Percentiles rank a stretch among this genome's conserved stretches.
Evolutionary conservation across 2,329 filamentous ascomycete species (phyloP).

Genomic region (Trichoderma cornu-damae): DNA sequence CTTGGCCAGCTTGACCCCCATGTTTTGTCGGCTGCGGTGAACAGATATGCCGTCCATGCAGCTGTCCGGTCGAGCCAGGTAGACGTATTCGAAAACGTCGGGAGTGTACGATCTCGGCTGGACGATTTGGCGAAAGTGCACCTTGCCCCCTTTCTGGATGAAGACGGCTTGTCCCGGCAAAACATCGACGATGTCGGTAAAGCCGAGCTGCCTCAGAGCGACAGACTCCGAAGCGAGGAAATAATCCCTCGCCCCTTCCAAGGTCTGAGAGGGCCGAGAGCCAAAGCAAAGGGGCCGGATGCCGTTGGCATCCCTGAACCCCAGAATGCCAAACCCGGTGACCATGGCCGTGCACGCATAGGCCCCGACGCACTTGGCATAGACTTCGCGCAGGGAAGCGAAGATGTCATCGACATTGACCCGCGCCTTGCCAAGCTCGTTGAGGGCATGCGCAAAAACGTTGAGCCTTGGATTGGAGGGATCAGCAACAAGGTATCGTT

Average conservation of each 20-base stretch:
- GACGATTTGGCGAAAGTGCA: slow-evolving; percentile 71
- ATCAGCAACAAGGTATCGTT: background rate
- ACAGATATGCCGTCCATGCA: slow-evolving; percentile 86
- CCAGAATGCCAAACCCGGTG: slow-evolving; percentile 16
- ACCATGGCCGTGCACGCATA: slow-evolving; percentile 18
- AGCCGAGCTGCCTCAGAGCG: slow-evolving; percentile 75
- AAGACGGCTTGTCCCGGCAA: slow-evolving; percentile 81
- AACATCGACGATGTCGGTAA: slow-evolving; percentile 70
- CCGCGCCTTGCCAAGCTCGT: slow-evolving; percentile 74
- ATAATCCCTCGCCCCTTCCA: slow-evolving; percentile 67
- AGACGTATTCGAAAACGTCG: slow-evolving; percentile 77
- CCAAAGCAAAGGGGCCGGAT: slow-evolving; percentile 80
- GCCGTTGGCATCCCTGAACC: slow-evolving; percentile 47
- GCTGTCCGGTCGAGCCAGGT: slow-evolving; percentile 78
- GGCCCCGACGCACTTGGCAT: slow-evolving; percentile 6
- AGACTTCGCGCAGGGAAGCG: slow-evolving; percentile 53
- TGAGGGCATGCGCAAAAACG: slow-evolving; percentile 77
- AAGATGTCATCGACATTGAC: slow-evolving; percentile 76
- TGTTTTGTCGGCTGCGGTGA: slow-evolving; percentile 75
- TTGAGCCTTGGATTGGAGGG: slow-evolving; percentile 53
- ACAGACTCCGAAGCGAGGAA: slow-evolving; percentile 90
- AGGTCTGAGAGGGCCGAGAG: slow-evolving; percentile 60
- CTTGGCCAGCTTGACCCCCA: slow-evolving; percentile 76
- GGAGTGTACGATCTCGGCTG: slow-evolving; percentile 66
- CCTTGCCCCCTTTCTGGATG: slow-evolving; percentile 69